Base-by-base conservation (phyloP, 148 eudicot species). In the Spergularia bocconei region DNA sequence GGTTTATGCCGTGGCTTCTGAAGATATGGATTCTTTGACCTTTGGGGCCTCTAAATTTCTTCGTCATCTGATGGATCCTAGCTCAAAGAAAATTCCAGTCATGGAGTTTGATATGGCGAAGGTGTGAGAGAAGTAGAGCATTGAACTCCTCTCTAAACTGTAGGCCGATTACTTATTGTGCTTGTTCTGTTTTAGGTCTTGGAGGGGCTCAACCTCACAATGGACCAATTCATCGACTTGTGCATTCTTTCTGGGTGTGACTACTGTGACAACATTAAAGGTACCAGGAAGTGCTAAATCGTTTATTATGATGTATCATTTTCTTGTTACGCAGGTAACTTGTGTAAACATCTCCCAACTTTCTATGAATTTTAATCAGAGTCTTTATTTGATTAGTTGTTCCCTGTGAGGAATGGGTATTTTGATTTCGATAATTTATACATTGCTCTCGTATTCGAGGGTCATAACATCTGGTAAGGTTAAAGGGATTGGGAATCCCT, bases 191-290 rank as follows among this genome's bases (percentile, higher is more conserved):
- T 81, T 64, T 86, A 96, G 99, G 86, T 92, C 59, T 84, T 96
- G 88, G 97, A 91, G 83, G 99, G 87, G 74, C 84, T 92, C 79
- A 82, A 88, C 67, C 90, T 96, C 79, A 88, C 91, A 51, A 96
- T 96, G 99, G 99, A 96, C 85, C 99, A 96, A 69, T 96, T 96
- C 82, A 92, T 92, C 60, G 99, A 96, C 84, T 77, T 96, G 77
- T 96, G 99, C 91, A 96, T 92, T 80, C 97, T 96, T 66, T 91
- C 86, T 80, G 99, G 99, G 14, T 96, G 99, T 71, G 99, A 96
- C 73, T 92, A 96, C 76, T 96, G 99, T 77, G 99, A 96, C 60
- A 91, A 90, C 80, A 96, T 92, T 78, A 87, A 91, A 85, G 99
- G 99, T 96, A 85, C 50, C 33, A 20, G 12, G 17, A 67, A 25